Evolutionary conservation across 1,284 basidiomycete genomes (phyloP), one percentile per base, ranked within the genome.

Genomic region (Trametes versicolor): DNA sequence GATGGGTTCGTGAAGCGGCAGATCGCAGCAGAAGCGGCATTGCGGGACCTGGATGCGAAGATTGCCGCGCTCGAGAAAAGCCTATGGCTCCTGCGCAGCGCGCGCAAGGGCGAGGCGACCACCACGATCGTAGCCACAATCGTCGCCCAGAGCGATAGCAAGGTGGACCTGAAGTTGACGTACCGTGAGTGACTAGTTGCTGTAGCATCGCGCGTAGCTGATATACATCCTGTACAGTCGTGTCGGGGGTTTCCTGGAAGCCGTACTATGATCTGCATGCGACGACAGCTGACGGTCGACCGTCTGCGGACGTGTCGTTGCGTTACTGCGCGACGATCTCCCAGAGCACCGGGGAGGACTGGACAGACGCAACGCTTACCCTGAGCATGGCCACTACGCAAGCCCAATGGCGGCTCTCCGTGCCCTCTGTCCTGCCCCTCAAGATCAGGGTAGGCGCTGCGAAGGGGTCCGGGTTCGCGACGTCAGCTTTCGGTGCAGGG

Each of bases 311-410:
- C 0, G 80, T 88, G 25, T 70, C 81, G 0, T 77, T 90, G 2
- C 82, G 86, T 66, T 89, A 88, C 69, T 83, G 85, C 25, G 87
- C 87, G 0, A 78, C 78, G 37, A 79, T 90, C 61, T 75, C 74
- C 0, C 88, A 90, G 70, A 75, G 71, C 64, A 88, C 87, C 0
- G 88, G 88, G 10, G 88, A 90, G 71, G 84, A 87, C 64, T 90
- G 88, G 88, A 78, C 69, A 15, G 77, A 72, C 19, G 57, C 83
- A 0, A 68, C 75, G 0, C 78, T 90, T 29, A 84, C 81, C 1
- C 77, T 90, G n/a, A 87, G 83, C 74, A 87, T 87, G 0, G 80
- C 82, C 4, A 74, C 29, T 9, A 51, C 62, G 7, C 68, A 68
- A 32, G 50, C 62, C 9, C 34, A 58, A 10, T n/a, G 23, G 34